Evolutionary conservation across 441 rosid species (phyloP).

Genomic region (Monsonia emarginata): DNA sequence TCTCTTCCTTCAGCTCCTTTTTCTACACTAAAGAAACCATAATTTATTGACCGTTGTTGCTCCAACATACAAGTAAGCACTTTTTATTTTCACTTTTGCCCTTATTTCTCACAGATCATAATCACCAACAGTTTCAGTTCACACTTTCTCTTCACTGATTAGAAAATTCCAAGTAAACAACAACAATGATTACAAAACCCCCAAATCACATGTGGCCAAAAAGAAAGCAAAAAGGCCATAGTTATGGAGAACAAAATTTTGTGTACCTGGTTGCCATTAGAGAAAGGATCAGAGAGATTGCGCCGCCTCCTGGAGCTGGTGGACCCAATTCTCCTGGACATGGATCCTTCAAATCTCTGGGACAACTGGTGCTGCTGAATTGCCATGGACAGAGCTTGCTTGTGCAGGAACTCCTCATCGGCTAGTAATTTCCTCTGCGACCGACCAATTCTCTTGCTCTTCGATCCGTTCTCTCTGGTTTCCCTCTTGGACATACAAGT

Average conservation of each 20-base stretch:
- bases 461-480: constrained; percentile 32
- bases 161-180: background rate
- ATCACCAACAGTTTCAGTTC: background rate
- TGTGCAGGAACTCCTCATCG: constrained; percentile 58
- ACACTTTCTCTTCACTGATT: background rate
- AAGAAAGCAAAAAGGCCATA: background rate
- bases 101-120: background rate
- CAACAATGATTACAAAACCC: background rate
- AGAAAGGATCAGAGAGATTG: constrained; percentile 50
- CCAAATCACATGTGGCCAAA: background rate
- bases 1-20: no score
- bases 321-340: constrained; percentile 86
- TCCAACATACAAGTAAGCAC: background rate
- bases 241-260: background rate
- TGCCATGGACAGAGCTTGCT: constrained; percentile 66
- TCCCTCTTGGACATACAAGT: constrained; percentile 50
- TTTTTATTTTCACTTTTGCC: background rate
- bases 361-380: constrained; percentile 77
- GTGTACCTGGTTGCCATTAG: constrained; percentile 65
- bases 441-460: constrained; percentile 52
- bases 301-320: constrained; percentile 62
- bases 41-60: background rate
- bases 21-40: background rate
- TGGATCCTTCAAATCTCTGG: constrained; percentile 93
- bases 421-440: constrained; percentile 60